These are phyloP conservation scores for Pythium folliculosum DNA, from an alignment of 352 stramenopile species.

Conservation along the genomic window DNA sequence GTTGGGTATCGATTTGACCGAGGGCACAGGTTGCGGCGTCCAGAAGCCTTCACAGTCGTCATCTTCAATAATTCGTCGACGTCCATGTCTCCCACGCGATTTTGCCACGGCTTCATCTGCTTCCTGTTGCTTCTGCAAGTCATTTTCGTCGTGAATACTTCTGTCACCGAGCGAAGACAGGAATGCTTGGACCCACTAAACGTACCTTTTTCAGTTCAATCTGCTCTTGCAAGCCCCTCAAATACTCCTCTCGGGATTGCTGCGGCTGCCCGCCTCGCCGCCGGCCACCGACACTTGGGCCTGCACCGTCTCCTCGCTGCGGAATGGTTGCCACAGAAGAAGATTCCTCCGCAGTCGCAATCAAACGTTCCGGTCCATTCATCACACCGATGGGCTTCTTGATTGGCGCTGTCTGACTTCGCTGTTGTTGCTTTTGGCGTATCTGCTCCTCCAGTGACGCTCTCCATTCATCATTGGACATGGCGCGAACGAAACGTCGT, in stretches of 20 bases:
- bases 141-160: neutral
- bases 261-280: constrained; percentile 16
- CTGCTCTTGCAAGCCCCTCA: constrained; percentile 45
- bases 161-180: neutral
- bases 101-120: neutral
- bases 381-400: neutral
- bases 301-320: neutral
- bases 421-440: constrained; percentile 32
- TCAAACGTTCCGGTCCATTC: neutral
- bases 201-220: constrained; percentile 55
- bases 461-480: constrained; percentile 44
- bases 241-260: constrained; percentile 40
- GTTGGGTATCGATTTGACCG: neutral
- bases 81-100: constrained; percentile 2
- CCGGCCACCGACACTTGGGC: neutral
- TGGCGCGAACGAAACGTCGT: constrained; percentile 36
- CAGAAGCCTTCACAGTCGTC: constrained; percentile 17
- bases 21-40: neutral
- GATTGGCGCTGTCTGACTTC: constrained; percentile 28
- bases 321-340: neutral
- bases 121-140: constrained; percentile 13
- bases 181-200: neutral
- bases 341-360: neutral
- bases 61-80: constrained; percentile 1
- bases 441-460: constrained; percentile 56